Evolutionary conservation across 139 green algal genomes (phyloP), one percentile per base, ranked within the genome.

Genomic region (Haematococcus lacustris): DNA sequence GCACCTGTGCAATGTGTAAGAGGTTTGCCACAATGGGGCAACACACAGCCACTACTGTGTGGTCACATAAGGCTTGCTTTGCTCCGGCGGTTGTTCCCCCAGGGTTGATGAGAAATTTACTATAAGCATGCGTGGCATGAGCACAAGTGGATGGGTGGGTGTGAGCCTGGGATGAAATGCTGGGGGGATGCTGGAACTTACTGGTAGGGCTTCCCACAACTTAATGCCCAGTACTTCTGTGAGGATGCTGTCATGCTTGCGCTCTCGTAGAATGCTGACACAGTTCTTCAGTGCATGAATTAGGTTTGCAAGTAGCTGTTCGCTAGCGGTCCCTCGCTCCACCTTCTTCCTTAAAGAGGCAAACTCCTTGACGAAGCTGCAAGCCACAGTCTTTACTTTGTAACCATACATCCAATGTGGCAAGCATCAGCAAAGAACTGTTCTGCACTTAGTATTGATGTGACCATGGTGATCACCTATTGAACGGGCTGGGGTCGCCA

Each of bases 161-260:
- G 26, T 26, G 59, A n/a, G 26, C 21, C 59, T 17, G 32, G 4
- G 25, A 2, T 60, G 40, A 40, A 25, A 60, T 38, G 23, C 39
- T n/a, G 38, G 28, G 26, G 9, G 26, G 23, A 13, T 35, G 5
- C 37, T 3, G 5, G 2, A 4, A 35, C 33, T 21, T 5, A 90
- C 84, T 80, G 76, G 70, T 1, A 61, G 67, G 0, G 70, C 53
- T 23, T 51, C 70, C 89, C 88, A 93, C n/a, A 92, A 41, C 13
- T 69, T 69, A 5, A 90, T 75, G 28, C 79, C 73, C 30, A 94
- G 76, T 1, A 90, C 34, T 21, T 84, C 70, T 0, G 70, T 64
- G 2, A 90, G 64, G 33, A 88, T 28, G 0, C 34, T 35, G 25
- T 87, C 80, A 47, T 90, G 85, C 37, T 51, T 69, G 0, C 78